Evolutionary conservation across 805 yeast genomes (phyloP), one percentile per base, ranked within the genome.

Genomic region (Wickerhamiella galacta): DNA sequence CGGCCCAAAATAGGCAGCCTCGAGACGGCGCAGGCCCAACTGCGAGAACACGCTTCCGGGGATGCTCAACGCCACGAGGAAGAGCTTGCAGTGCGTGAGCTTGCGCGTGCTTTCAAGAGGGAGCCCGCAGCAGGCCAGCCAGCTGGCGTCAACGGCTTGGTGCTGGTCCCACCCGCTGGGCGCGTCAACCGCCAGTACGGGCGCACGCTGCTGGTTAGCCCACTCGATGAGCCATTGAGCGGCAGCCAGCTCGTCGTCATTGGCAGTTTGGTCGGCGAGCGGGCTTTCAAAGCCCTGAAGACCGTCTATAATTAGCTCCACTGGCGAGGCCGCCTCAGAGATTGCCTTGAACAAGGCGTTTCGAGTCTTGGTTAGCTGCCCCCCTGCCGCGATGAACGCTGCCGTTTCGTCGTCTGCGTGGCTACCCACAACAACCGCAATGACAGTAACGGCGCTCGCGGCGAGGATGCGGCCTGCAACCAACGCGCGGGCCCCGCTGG

Each of bases 241-340:
- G 12, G 46, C 34, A 4, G 49, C 42, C 9, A 40, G 36, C 15
- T 39, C 41, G 16, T 40, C 41, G 27, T 46, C 51, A 29, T 52
- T 52, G 11, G 56, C 63, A 32, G 56, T 59, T 25, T 75, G 52
- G 49, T 78, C 90, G 20, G 65, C 64, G 32, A 79, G 53, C 34
- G 68, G 76, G 16, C 71, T 67, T 44, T 80, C 90, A 42, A 70
- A 75, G 1, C 94, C 95, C 49, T 79, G 93, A 43, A 83, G 60
- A 1, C 83, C 90, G 52, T 83, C 95, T 14, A 83, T 48, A 7
- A 82, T 66, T 38, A 83, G 59, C 48, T 82, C 93, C n/a, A 25
- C 17, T 11, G 79, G 70, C 0, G 93, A 90, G 2, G 80, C 66
- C 28, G 75, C 78, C 25, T 72, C 55, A 28, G 48, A 65, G 30